Percentiles rank a stretch among this genome's conserved stretches.
phyloP scores from a whole-genome alignment of 371 early-diverging fungal genomes.

The Lichtheimia hyalospora region DNA sequence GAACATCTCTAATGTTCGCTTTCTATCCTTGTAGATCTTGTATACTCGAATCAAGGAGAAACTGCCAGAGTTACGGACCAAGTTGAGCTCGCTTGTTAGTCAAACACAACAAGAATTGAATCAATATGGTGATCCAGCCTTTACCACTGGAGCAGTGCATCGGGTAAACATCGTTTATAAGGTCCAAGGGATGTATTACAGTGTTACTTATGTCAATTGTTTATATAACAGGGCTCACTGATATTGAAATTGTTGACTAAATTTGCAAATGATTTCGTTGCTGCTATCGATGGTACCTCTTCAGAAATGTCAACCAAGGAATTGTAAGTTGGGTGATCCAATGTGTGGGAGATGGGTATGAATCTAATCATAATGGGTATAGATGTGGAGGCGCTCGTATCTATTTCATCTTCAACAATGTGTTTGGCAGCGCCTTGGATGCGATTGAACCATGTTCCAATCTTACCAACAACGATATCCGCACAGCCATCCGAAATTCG shows the following conservation, averaged over 20 bases:
- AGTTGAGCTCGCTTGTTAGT: slow-evolving; percentile 74
- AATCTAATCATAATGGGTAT: slow-evolving; percentile 1
- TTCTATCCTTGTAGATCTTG: slow-evolving; percentile 52
- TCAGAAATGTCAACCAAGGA: slow-evolving; percentile 89
- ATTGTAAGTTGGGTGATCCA: slow-evolving; percentile 48
- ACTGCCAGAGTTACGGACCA: slow-evolving; percentile 80
- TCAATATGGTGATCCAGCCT: slow-evolving; percentile 70
- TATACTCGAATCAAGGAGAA: slow-evolving; percentile 81
- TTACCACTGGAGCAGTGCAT: slow-evolving; percentile 56
- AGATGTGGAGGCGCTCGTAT: slow-evolving; percentile 86
- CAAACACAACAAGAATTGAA: slow-evolving; percentile 80
- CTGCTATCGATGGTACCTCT: slow-evolving; percentile 81
- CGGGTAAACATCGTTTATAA: slow-evolving; percentile 34
- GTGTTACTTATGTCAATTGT: background rate
- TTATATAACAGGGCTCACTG: slow-evolving; percentile 54
- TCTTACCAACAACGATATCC: slow-evolving; percentile 79
- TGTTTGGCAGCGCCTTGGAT: slow-evolving; percentile 80
- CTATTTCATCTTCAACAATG: slow-evolving; percentile 86
- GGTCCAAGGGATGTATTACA: slow-evolving; percentile 6
- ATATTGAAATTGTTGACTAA: slow-evolving; percentile 79
- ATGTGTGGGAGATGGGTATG: background rate
- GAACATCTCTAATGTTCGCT: too few relatives aligned
- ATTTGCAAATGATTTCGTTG: slow-evolving; percentile 78
- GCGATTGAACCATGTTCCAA: slow-evolving; percentile 77
- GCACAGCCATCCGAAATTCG: slow-evolving; percentile 89